Conservation (phyloP, 1,284 basidiomycete genomes). For the Moesziomyces parantarcticus region DNA sequence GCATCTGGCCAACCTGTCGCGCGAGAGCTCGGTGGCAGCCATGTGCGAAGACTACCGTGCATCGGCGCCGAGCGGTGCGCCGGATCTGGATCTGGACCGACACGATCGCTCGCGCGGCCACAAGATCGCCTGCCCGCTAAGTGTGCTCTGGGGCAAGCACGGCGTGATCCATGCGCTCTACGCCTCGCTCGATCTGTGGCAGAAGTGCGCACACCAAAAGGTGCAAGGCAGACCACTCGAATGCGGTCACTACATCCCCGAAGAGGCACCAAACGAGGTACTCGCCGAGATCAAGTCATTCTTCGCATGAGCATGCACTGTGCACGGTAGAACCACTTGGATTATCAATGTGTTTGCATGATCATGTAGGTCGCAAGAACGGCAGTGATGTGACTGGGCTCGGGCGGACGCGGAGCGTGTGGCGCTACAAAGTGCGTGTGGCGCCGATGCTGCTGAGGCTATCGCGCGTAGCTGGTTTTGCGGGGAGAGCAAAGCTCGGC, state of each 20-base stretch:
- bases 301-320: conserved; percentile 6
- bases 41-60: conserved; percentile 69
- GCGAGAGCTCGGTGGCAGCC: conserved; percentile 15
- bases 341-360: background rate
- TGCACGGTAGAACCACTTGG: background rate
- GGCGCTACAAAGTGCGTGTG: too few species aligned
- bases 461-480: too few species aligned
- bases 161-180: conserved; percentile 66
- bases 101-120: conserved; percentile 52
- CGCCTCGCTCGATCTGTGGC: conserved; percentile 64
- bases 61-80: conserved; percentile 56
- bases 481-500: too few species aligned
- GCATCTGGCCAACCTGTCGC: conserved; percentile 22
- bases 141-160: conserved; percentile 66
- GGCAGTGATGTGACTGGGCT: too few species aligned
- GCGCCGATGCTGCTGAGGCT: too few species aligned
- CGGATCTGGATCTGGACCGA: conserved; percentile 67
- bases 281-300: conserved; percentile 20
- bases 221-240: conserved; percentile 58
- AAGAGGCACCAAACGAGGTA: conserved; percentile 64
- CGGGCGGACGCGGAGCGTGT: too few species aligned
- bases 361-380: too few species aligned
- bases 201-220: conserved; percentile 44
- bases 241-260: conserved; percentile 69
- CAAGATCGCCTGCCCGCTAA: conserved; percentile 58